Evolutionary conservation across 768 basidiomycete species (phyloP).

Genomic region (Boletus rubroflammeus): DNA sequence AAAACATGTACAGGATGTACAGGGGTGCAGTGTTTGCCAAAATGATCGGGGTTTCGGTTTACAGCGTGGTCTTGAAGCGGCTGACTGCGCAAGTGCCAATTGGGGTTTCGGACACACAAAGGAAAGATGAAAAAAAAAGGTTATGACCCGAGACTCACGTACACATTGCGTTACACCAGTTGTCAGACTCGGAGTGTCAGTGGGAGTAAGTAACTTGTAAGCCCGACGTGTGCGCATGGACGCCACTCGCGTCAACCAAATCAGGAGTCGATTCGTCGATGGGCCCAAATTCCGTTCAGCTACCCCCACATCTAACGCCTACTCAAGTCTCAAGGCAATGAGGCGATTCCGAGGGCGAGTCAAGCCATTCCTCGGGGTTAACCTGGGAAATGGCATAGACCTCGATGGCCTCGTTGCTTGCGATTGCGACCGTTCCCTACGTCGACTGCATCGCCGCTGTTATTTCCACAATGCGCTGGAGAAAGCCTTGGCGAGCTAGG

Average conservation of each 20-base stretch:
- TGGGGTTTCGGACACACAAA: constrained; percentile 32
- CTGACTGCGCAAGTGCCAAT: constrained; percentile 25
- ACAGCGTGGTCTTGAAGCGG: constrained; percentile 19
- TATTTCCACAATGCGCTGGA: background rate
- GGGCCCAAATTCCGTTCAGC: no score
- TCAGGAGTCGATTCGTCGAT: constrained; percentile 57
- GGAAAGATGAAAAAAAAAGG: background rate
- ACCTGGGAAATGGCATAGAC: constrained; percentile 11
- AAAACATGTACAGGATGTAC: background rate
- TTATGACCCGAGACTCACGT: constrained; percentile 12
- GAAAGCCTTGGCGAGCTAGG: background rate
- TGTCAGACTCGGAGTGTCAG: constrained; percentile 19
- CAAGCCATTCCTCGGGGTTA: constrained; percentile 15
- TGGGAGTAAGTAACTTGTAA: no score
- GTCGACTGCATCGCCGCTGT: background rate
- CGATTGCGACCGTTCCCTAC: background rate
- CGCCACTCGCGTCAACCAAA: constrained; percentile 74
- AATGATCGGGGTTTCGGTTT: background rate
- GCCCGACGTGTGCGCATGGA: constrained; percentile 12
- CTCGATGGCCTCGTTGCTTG: background rate
- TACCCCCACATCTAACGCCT: background rate
- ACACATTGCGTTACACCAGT: constrained; percentile 33
- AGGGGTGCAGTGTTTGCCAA: background rate
- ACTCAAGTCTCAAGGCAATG: background rate
- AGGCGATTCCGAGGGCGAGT: background rate